These are phyloP conservation scores for Phytophthora cryptogea DNA, from an alignment of 352 stramenopile species.

Conservation along the genomic window DNA sequence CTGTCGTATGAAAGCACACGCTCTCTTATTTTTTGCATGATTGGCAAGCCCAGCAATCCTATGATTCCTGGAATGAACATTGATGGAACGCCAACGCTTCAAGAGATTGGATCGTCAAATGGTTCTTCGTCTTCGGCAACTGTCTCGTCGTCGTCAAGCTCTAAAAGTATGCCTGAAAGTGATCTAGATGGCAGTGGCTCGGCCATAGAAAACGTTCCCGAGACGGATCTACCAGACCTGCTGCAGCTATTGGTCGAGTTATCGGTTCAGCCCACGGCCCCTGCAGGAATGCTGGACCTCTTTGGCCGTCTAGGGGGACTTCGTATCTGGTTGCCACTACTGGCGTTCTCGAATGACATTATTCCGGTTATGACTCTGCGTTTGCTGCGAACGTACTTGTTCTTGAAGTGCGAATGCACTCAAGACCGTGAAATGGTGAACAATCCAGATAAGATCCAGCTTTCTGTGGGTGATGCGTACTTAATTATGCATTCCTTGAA, in stretches of 20 bases:
- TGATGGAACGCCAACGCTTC: conserved; percentile 56
- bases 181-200: conserved; percentile 67
- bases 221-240: conserved; percentile 74
- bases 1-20: conserved; percentile 85
- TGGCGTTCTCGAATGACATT: conserved; percentile 74
- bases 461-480: conserved; percentile 79
- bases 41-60: conserved; percentile 78
- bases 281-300: conserved; percentile 68
- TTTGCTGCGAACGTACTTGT: conserved; percentile 79
- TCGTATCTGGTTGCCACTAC: conserved; percentile 79
- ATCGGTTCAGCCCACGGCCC: conserved; percentile 71
- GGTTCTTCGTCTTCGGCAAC: conserved; percentile 47
- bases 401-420: conserved; percentile 72
- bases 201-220: conserved; percentile 75
- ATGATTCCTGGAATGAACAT: conserved; percentile 68
- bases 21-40: conserved; percentile 87
- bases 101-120: conserved; percentile 49
- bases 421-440: conserved; percentile 69
- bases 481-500: conserved; percentile 85
- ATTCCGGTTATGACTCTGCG: conserved; percentile 84
- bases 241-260: conserved; percentile 81
- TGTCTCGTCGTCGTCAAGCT: conserved; percentile 32
- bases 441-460: conserved; percentile 71
- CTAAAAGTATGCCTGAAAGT: conserved; percentile 67
- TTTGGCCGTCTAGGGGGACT: conserved; percentile 79